Evolutionary conservation across 257 asterid species (phyloP).

Genomic region (Parsonsia alboflavescens): DNA sequence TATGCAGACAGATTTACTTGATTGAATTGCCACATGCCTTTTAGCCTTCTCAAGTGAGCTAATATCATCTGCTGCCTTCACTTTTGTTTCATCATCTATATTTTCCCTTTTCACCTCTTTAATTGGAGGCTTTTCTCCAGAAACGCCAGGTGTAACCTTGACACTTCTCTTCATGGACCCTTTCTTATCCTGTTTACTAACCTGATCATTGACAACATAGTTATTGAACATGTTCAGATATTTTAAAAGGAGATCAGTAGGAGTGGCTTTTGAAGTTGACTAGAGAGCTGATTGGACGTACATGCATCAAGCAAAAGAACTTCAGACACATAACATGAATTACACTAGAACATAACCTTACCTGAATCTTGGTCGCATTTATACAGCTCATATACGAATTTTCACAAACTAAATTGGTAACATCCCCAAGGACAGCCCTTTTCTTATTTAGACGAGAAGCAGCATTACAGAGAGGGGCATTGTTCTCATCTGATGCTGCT

Average conservation of each 20-base stretch:
- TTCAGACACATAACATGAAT: not conserved
- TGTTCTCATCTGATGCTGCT: slow-evolving; percentile 47
- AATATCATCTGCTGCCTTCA: slow-evolving; percentile 31
- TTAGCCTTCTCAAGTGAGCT: slow-evolving; percentile 19
- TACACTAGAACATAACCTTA: slow-evolving; percentile 17
- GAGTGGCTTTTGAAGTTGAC: not conserved
- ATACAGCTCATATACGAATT: slow-evolving; percentile 43
- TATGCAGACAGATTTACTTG: slow-evolving; percentile 21
- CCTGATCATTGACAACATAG: slow-evolving; percentile 23
- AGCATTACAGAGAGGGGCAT: slow-evolving; percentile 28
- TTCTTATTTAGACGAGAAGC: slow-evolving; percentile 49
- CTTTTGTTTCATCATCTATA: slow-evolving; percentile 20
- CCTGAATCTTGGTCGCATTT: slow-evolving; percentile 49
- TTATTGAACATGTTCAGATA: slow-evolving; percentile 11
- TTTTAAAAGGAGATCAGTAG: not conserved
- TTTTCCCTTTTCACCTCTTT: slow-evolving; percentile 28
- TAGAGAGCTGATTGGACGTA: not conserved
- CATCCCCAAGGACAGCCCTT: slow-evolving; percentile 79
- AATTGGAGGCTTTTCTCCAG: slow-evolving; percentile 30
- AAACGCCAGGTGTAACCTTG: slow-evolving; percentile 38
- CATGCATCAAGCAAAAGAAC: not conserved
- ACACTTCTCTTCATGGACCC: slow-evolving; percentile 35
- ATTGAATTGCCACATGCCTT: slow-evolving; percentile 19
- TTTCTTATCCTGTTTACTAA: slow-evolving; percentile 37
- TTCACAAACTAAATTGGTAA: slow-evolving; percentile 58